phyloP scores from a whole-genome alignment of 1,139 yeast genomes.

The Pichia cactophila region DNA sequence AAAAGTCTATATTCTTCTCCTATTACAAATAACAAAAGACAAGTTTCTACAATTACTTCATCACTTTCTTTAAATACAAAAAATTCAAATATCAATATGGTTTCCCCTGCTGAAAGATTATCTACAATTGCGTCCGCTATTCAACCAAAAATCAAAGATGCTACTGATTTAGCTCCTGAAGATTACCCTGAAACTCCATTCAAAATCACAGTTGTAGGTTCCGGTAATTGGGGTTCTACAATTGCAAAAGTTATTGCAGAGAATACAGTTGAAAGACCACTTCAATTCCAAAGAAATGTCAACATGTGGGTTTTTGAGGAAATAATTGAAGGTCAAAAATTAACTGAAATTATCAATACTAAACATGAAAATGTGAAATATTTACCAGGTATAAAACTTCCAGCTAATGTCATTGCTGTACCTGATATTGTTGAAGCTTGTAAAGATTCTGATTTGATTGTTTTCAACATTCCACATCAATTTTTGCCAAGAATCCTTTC shows the following conservation, averaged over 20 bases:
- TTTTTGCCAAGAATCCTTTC: constrained; percentile 66
- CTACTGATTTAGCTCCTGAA: constrained; percentile 18
- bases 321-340: constrained; percentile 55
- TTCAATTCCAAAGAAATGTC: constrained; percentile 59
- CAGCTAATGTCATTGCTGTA: constrained; percentile 72
- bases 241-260: constrained; percentile 92
- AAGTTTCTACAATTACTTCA: neutral
- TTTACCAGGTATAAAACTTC: constrained; percentile 74
- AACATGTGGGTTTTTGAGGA: constrained; percentile 97
- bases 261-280: constrained; percentile 62
- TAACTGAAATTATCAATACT: constrained; percentile 81
- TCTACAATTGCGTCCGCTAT: constrained; percentile 17
- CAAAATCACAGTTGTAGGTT: constrained; percentile 58
- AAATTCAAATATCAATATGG: constrained; percentile 6
- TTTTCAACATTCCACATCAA: constrained; percentile 94
- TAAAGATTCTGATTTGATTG: constrained; percentile 67
- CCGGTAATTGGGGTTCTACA: constrained; percentile 93
- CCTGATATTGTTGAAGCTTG: constrained; percentile 75
- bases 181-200: constrained; percentile 25
- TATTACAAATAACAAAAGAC: neutral
- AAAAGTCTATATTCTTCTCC: neutral
- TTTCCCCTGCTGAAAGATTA: constrained; percentile 25
- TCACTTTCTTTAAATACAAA: neutral
- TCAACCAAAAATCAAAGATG: constrained; percentile 9
- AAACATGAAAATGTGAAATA: constrained; percentile 86